Percentiles rank a stretch among this genome's conserved stretches.
phyloP scores from a whole-genome alignment of 352 stramenopile species.

The Phytophthora palmivora region DNA sequence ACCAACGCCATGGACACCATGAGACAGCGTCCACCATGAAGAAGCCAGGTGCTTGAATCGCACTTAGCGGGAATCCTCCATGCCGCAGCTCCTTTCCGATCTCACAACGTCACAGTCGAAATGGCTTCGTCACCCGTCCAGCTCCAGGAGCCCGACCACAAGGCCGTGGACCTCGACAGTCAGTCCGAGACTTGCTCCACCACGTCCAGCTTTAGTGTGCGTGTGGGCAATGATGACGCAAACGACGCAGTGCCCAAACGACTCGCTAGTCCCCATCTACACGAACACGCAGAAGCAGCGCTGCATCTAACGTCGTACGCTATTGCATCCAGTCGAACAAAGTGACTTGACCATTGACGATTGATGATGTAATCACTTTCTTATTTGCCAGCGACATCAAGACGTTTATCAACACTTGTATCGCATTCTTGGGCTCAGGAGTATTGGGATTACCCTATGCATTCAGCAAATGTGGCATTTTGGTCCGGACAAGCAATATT shows the following conservation, averaged over 20 bases:
- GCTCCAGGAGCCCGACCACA: conserved; percentile 40
- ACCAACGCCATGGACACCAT: not conserved
- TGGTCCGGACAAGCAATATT: conserved; percentile 42
- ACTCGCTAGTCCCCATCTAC: conserved; percentile 22
- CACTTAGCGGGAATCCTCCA: conserved; percentile 4
- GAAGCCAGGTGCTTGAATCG: conserved; percentile 6
- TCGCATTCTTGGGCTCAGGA: conserved; percentile 93
- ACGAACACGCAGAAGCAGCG: conserved; percentile 32
- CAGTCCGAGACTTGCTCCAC: conserved; percentile 37
- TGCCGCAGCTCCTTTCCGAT: conserved; percentile 2
- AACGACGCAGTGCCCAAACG: conserved; percentile 14
- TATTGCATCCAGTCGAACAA: too few species aligned
- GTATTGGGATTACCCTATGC: conserved; percentile 91
- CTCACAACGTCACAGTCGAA: conserved; percentile 30
- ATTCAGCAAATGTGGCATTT: conserved; percentile 88
- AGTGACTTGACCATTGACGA: conserved; percentile 1
- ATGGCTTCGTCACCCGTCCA: conserved; percentile 16
- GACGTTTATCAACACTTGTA: conserved; percentile 85
- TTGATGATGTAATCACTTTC: conserved; percentile 9
- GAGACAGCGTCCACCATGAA: conserved; percentile 2
- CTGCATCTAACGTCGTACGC: conserved; percentile 58
- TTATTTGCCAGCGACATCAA: conserved; percentile 49
- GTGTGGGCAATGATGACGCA: conserved; percentile 3
- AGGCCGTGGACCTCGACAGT: conserved; percentile 39
- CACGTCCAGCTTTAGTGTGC: conserved; percentile 37